These are phyloP conservation scores for Halteria grandinella DNA, from an alignment of 73 alveolate species.

Conservation along the genomic window DNA sequence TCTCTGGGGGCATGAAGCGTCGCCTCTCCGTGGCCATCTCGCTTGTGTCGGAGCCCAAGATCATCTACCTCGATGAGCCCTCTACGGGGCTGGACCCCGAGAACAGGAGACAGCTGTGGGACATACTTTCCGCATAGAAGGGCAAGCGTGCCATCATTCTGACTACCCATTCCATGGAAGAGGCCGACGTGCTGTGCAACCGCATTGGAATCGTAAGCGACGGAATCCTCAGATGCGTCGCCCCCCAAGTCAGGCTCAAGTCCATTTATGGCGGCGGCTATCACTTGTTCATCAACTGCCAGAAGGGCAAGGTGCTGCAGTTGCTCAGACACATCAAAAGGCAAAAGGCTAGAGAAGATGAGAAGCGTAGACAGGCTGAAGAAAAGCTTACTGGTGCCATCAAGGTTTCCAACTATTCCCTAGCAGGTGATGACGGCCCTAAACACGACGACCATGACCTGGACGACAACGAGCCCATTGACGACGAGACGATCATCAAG, in stretches of 20 bases:
- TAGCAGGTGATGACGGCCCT: neutral
- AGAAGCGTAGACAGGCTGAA: too few species aligned
- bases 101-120: constrained; percentile 96
- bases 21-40: constrained; percentile 94
- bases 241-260: constrained; percentile 85
- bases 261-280: constrained; percentile 91
- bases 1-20: constrained; percentile 98
- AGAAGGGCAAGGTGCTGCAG: constrained; percentile 51
- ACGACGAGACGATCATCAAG: neutral
- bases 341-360: neutral
- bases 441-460: neutral
- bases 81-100: constrained; percentile 98
- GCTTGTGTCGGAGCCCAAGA: constrained; percentile 91
- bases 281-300: constrained; percentile 79
- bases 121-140: constrained; percentile 84
- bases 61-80: constrained; percentile 98
- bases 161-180: constrained; percentile 99
- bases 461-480: neutral
- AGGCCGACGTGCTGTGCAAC: constrained; percentile 98
- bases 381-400: too few species aligned
- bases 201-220: constrained; percentile 93
- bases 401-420: neutral
- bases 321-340: neutral
- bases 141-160: constrained; percentile 91
- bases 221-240: constrained; percentile 91